Conservation (phyloP, 129 eudicot species). For the Daucus carota region DNA sequence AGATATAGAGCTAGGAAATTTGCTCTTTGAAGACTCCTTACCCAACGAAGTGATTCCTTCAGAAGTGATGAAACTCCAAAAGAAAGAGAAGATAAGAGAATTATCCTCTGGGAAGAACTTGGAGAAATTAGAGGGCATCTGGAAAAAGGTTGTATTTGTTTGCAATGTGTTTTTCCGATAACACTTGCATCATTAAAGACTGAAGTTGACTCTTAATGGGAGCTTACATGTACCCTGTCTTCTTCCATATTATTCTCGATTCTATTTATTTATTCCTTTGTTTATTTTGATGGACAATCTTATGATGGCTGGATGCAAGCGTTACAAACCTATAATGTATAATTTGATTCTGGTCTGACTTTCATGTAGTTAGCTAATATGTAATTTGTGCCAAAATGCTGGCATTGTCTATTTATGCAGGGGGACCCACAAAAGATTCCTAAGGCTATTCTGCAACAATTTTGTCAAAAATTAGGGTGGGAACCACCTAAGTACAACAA, state of each 20-base stretch:
- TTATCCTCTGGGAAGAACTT: conserved; percentile 56
- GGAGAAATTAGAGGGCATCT: conserved; percentile 80
- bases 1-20: conserved; percentile 80
- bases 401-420: conserved; percentile 31
- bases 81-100: conserved; percentile 69
- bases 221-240: background rate
- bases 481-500: conserved; percentile 89
- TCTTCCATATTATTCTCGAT: background rate
- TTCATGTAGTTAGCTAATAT: background rate
- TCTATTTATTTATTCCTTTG: background rate
- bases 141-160: conserved; percentile 73
- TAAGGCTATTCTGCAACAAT: conserved; percentile 85
- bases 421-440: conserved; percentile 90
- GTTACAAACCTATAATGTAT: background rate
- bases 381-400: background rate
- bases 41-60: conserved; percentile 38
- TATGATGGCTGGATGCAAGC: conserved; percentile 1
- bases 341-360: background rate
- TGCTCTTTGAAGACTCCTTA: conserved; percentile 60
- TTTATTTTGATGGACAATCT: background rate
- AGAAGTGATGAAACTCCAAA: conserved; percentile 55
- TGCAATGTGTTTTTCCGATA: conserved; percentile 23
- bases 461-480: conserved; percentile 96
- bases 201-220: conserved; percentile 1
- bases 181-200: conserved; percentile 6